phyloP scores from a whole-genome alignment of 2,329 filamentous ascomycete species.

The Verticillium longisporum region DNA sequence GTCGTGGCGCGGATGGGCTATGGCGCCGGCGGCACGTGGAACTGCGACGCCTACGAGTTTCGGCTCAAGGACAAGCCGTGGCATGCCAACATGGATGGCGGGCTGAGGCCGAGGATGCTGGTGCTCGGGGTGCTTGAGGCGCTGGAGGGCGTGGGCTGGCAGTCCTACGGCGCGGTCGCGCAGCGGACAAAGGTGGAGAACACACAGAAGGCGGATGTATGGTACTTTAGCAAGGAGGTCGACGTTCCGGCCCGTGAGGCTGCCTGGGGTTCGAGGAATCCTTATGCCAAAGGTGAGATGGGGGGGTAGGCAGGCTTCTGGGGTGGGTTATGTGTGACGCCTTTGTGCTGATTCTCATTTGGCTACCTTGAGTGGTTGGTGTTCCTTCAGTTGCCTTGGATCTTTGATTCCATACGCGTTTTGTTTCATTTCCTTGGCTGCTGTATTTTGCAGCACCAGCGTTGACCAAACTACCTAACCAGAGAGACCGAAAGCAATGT shows the following conservation, averaged over 20 bases:
- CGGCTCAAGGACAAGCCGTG: constrained; percentile 13
- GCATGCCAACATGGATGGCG: constrained; percentile 6
- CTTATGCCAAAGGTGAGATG: not conserved
- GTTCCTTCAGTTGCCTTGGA: too few species aligned
- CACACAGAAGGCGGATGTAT: constrained; percentile 12
- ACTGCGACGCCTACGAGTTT: constrained; percentile 14
- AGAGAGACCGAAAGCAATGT: too few species aligned
- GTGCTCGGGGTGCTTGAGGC: constrained; percentile 12
- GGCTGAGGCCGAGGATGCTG: constrained; percentile 10
- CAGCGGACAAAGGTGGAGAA: constrained; percentile 12
- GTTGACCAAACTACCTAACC: too few species aligned
- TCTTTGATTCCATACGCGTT: too few species aligned
- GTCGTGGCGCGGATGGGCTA: constrained; percentile 3
- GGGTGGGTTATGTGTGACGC: too few species aligned
- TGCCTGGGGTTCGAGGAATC: constrained; percentile 1
- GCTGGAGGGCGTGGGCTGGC: constrained; percentile 13
- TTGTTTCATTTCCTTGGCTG: too few species aligned
- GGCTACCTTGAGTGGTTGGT: too few species aligned
- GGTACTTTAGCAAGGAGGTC: constrained; percentile 12
- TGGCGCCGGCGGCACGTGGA: constrained; percentile 11
- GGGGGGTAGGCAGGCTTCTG: not conserved
- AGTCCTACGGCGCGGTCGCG: constrained; percentile 8
- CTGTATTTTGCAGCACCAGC: too few species aligned
- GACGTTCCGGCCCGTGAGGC: not conserved
- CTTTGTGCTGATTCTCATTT: too few species aligned